A percentile compares a stretch with the other conserved stretches of the same genome.
phyloP scores from a whole-genome alignment of 176 grass and related monocot species.

The Panicum miliaceum region DNA sequence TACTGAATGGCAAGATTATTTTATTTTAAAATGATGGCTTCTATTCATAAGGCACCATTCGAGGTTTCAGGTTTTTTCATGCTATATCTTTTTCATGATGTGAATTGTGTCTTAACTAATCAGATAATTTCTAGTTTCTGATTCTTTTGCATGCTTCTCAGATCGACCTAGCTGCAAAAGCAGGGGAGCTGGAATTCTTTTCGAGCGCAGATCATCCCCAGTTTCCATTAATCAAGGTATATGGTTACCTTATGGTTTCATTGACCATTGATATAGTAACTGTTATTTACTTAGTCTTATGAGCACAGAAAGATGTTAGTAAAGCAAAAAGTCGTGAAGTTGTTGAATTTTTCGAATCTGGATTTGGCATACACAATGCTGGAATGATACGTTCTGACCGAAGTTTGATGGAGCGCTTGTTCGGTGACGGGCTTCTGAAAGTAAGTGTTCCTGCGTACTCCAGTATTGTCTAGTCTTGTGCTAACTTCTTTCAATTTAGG shows the following conservation, averaged over 20 bases:
- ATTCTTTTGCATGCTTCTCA: constrained; percentile 37
- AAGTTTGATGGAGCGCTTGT: constrained; percentile 87
- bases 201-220: constrained; percentile 77
- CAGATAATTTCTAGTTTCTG: constrained; percentile 32
- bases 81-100: neutral
- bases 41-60: constrained; percentile 6
- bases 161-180: constrained; percentile 82
- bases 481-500: constrained; percentile 59
- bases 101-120: constrained; percentile 17
- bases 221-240: constrained; percentile 82
- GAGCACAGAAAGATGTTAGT: constrained; percentile 82
- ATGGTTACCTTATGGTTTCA: constrained; percentile 25
- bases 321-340: constrained; percentile 95
- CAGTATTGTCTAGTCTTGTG: constrained; percentile 24
- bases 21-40: constrained; percentile 25
- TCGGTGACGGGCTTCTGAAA: constrained; percentile 85
- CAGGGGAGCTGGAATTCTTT: constrained; percentile 77
- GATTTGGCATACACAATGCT: constrained; percentile 97
- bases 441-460: constrained; percentile 43
- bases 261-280: constrained; percentile 30
- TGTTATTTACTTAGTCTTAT: constrained; percentile 37
- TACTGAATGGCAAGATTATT: neutral
- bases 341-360: constrained; percentile 88
- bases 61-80: constrained; percentile 3
- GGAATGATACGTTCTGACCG: constrained; percentile 95